phyloP scores from a whole-genome alignment of 805 yeast genomes.

The Nakazawaea ernobii region DNA sequence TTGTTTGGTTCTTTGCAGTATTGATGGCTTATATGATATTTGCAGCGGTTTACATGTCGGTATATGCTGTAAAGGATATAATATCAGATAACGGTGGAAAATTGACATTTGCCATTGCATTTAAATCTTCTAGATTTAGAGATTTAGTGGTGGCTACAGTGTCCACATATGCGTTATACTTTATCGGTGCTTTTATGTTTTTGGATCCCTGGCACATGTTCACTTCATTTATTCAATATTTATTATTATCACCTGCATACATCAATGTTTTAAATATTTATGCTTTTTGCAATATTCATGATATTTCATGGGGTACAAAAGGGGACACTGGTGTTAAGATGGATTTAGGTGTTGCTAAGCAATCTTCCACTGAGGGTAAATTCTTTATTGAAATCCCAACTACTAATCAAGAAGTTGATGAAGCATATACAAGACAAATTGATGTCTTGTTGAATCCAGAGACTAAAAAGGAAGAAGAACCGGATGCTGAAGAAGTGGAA shows the following conservation, averaged over 20 bases:
- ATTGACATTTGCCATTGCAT: conserved; percentile 39
- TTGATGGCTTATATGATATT: conserved; percentile 86
- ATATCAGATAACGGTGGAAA: conserved; percentile 25
- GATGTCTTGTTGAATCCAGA: conserved; percentile 42
- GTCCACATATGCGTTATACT: conserved; percentile 78
- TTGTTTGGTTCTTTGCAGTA: conserved; percentile 77
- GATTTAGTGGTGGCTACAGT: conserved; percentile 82
- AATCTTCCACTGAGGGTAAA: conserved; percentile 53
- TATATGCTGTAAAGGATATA: conserved; percentile 45
- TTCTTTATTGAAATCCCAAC: conserved; percentile 60
- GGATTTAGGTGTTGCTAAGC: conserved; percentile 82
- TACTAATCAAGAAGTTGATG: conserved; percentile 69
- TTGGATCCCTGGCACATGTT: conserved; percentile 92
- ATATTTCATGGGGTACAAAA: conserved; percentile 96
- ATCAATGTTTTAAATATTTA: conserved; percentile 88
- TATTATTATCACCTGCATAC: conserved; percentile 81
- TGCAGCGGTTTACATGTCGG: conserved; percentile 79
- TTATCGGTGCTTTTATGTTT: conserved; percentile 71
- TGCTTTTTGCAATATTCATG: conserved; percentile 95
- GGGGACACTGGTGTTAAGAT: conserved; percentile 61
- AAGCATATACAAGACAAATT: conserved; percentile 60
- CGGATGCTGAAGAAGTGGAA: conserved; percentile 41
- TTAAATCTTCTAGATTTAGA: conserved; percentile 69
- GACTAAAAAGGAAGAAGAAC: conserved; percentile 14
- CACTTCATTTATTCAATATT: conserved; percentile 79